phyloP scores from a whole-genome alignment of 805 yeast genomes.

The Peterozyma xylosa region DNA sequence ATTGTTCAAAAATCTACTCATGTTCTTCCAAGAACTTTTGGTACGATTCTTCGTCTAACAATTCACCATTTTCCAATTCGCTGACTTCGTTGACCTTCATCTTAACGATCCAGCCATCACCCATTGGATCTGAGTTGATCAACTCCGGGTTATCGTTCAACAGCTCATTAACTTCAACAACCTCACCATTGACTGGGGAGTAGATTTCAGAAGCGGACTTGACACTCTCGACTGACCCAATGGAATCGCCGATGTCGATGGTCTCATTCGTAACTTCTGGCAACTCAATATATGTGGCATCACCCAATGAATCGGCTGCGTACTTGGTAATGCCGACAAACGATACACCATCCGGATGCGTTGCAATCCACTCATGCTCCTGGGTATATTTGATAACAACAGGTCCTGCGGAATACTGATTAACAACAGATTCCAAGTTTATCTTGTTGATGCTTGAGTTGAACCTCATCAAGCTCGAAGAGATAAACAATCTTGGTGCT shows the following conservation, averaged over 20 bases:
- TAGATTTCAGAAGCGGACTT: conserved; percentile 92
- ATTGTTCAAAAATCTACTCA: conserved; percentile 15
- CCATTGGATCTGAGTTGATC: conserved; percentile 85
- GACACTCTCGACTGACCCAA: conserved; percentile 93
- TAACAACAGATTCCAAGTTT: conserved; percentile 21
- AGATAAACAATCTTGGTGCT: conserved; percentile 50
- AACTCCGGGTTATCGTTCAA: conserved; percentile 68
- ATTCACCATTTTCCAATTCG: conserved; percentile 30
- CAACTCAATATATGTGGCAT: conserved; percentile 88
- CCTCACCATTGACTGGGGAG: conserved; percentile 75
- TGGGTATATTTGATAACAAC: conserved; percentile 58
- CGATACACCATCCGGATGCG: conserved; percentile 73
- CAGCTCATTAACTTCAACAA: conserved; percentile 60
- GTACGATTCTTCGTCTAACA: conserved; percentile 50
- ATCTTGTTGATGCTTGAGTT: conserved; percentile 19
- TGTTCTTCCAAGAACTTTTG: conserved; percentile 50
- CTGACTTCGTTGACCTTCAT: conserved; percentile 44
- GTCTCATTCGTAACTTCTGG: conserved; percentile 48
- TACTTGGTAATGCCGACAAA: conserved; percentile 89
- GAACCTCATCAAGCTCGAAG: conserved; percentile 29
- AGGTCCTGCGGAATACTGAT: conserved; percentile 32
- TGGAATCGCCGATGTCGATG: conserved; percentile 64
- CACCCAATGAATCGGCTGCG: conserved; percentile 96
- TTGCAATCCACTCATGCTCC: conserved; percentile 95
- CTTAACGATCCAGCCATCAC: conserved; percentile 89